Base-by-base conservation (phyloP, 2,329 filamentous ascomycete genomes). In the Zymoseptoria ardabiliae region DNA sequence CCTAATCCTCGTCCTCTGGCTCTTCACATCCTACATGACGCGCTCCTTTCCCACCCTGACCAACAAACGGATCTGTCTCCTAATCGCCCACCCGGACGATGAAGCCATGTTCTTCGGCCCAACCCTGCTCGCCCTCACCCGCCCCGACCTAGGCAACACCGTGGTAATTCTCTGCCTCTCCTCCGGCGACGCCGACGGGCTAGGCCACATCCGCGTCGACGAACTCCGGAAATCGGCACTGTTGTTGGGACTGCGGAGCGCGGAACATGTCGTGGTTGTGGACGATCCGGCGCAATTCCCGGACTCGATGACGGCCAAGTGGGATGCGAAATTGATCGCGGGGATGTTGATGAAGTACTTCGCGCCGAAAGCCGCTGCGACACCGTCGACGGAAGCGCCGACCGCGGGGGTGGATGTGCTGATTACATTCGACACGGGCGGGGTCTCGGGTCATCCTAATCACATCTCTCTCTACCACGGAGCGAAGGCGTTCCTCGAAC, bases 61-160 rank as follows among this genome's bases (percentile, higher is more conserved):
- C 67, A 88, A 90, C 78, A 95, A 96, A 81, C 86, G 90, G 70
- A 91, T 99, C 71, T 89, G 90, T 72, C 83, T 99, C 57, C 81
- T 99, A 58, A 97, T 99, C 70, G 94, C 94, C 21, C 94, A 99
- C 6, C 94, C 94, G 0, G 94, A 99, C 76, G 94, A 99, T 71
- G 94, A 99, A 79, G 94, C 93, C 74, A 99, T 99, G 94, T 99
- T 99, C 81, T 99, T 99, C 76, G 86, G 91, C 63, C 94, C 94
- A 0, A 89, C 91, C 0, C 81, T 97, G 13, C 81, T 95, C 68
- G 86, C 89, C n/a, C 82, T 99, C 59, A 93, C 91, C 19, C 81
- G 83, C 13, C 90, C 91, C 3, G 84, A 86, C 60, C 81, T 88
- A 20, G 89, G 90, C 3, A 97, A 99, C 76, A 91, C 95, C 72